Evolutionary conservation across 345 rosid genomes (phyloP), one percentile per base, ranked within the genome.

Genomic region (Arabidopsis suecica): DNA sequence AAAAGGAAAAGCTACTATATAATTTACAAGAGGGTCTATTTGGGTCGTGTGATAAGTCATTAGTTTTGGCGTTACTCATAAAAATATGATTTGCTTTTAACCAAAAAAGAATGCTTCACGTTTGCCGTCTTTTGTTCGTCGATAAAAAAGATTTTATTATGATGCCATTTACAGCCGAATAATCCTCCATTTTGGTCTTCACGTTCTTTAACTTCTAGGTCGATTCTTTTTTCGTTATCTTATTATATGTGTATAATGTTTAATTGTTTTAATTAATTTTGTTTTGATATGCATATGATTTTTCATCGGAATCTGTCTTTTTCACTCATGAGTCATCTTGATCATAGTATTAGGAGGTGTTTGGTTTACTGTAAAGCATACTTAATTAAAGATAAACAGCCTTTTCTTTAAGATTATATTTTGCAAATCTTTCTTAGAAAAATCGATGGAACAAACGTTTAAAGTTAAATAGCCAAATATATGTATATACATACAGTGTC

Each of bases 61-160:
- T 77, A 70, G 36, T 56, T 63, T 63, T 55, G 61, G 66, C 30
- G 41, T 71, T 40, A 48, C 9, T 18, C 30, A 30, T 63, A 48
- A 71, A 71, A 71, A 71, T 64, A 77, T 22, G 37, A 48, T 28
- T 63, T 70, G 60, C 71, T 63, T 77, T 62, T 18, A 25, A 23
- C 25, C 9, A 41, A 44, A 56, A 6, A 16, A 68, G 58, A 53
- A 42, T 32, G 69, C 16, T 55, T 34, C 70, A 47, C 75, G 60
- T 55, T 75, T 64, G 80, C 80, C 80, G 75, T 63, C 71, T 62
- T 76, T 69, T 76, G 71, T 54, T 62, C 16, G 65, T 69, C n/a
- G 42, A 69, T 42, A 18, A 48, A 42, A 18, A 48, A 37, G 22
- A 67, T 14, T 22, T 50, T 48, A 25, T 20, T 50, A 61, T 51